These are phyloP conservation scores for Aspergillus candidus DNA, from an alignment of 2,329 filamentous ascomycete species.

Conservation along the genomic window DNA sequence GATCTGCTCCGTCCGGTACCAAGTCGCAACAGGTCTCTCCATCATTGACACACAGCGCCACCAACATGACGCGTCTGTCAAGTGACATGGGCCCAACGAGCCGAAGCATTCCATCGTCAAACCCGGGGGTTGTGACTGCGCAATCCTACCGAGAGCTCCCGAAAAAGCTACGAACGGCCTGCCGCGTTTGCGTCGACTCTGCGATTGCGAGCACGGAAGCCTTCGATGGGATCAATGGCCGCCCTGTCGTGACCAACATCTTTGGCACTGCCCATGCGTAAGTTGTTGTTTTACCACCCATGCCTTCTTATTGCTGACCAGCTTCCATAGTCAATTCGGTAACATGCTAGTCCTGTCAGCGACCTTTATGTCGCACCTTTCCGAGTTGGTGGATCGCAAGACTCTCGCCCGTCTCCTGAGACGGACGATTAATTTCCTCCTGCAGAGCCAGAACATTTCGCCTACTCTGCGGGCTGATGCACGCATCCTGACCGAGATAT, in stretches of 20 bases:
- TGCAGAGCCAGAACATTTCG: constrained; percentile 62
- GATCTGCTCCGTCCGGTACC: constrained; percentile 20
- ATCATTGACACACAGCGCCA: constrained; percentile 24
- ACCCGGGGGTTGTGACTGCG: constrained; percentile 1
- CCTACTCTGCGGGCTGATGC: constrained; percentile 70
- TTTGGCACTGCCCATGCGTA: constrained; percentile 96
- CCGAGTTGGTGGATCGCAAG: constrained; percentile 50
- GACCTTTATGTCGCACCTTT: constrained; percentile 64
- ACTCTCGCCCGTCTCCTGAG: constrained; percentile 57
- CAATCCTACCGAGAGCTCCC: constrained; percentile 23
- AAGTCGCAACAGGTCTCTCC: constrained; percentile 34
- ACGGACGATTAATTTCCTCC: constrained; percentile 71
- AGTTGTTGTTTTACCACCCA: constrained; percentile 38
- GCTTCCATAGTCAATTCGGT: constrained; percentile 73
- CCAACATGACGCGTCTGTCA: constrained; percentile 26
- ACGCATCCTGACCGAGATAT: constrained; percentile 59
- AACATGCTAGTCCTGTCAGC: constrained; percentile 89
- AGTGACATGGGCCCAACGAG: constrained; percentile 31
- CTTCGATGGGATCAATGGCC: constrained; percentile 59
- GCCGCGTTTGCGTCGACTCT: constrained; percentile 60
- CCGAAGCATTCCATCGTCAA: constrained; percentile 6
- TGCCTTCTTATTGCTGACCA: constrained; percentile 16
- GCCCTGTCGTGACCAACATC: constrained; percentile 87
- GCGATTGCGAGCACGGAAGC: constrained; percentile 80
- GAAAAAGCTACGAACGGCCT: constrained; percentile 49